Conservation (phyloP, 2,329 filamentous ascomycete species). For the Beauveria bassiana region DNA sequence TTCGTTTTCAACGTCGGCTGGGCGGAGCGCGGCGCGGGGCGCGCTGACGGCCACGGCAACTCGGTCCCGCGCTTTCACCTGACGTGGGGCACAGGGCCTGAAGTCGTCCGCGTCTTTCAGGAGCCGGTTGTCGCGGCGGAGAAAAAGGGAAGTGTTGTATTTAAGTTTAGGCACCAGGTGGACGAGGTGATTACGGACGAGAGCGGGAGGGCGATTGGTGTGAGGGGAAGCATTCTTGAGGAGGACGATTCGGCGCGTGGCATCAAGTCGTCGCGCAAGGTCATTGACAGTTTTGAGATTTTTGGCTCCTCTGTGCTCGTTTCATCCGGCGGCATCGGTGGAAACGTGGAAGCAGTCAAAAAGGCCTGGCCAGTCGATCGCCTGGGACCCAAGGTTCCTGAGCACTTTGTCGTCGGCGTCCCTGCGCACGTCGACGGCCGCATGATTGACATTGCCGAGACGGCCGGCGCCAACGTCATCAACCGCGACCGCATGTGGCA, state of each 20-base stretch:
- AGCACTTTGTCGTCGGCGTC: slow-evolving; percentile 51
- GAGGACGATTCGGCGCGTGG: slow-evolving; percentile 43
- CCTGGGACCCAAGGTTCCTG: slow-evolving; percentile 47
- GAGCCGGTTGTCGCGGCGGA: slow-evolving; percentile 48
- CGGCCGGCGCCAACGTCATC: slow-evolving; percentile 45
- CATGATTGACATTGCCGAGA: slow-evolving; percentile 50
- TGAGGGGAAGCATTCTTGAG: slow-evolving; percentile 46
- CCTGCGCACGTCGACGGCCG: slow-evolving; percentile 57
- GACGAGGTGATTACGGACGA: slow-evolving; percentile 49
- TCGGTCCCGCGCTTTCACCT: slow-evolving; percentile 56
- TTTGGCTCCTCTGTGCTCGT: slow-evolving; percentile 45
- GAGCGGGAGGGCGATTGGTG: slow-evolving; percentile 41
- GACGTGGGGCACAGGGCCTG: slow-evolving; percentile 54
- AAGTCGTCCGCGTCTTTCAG: slow-evolving; percentile 49
- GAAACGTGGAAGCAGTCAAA: slow-evolving; percentile 53
- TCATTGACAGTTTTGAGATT: slow-evolving; percentile 45
- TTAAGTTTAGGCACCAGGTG: slow-evolving; percentile 49
- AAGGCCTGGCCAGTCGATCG: slow-evolving; percentile 49
- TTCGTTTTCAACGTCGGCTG: slow-evolving; percentile 50
- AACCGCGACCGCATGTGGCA: slow-evolving; percentile 61
- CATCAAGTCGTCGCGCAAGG: slow-evolving; percentile 40
- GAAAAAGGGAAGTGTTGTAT: slow-evolving; percentile 44
- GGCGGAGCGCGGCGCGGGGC: slow-evolving; percentile 52
- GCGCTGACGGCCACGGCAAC: slow-evolving; percentile 51
- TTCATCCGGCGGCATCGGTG: slow-evolving; percentile 52